phyloP scores from a whole-genome alignment of 441 rosid genomes.

The Hura crepitans region DNA sequence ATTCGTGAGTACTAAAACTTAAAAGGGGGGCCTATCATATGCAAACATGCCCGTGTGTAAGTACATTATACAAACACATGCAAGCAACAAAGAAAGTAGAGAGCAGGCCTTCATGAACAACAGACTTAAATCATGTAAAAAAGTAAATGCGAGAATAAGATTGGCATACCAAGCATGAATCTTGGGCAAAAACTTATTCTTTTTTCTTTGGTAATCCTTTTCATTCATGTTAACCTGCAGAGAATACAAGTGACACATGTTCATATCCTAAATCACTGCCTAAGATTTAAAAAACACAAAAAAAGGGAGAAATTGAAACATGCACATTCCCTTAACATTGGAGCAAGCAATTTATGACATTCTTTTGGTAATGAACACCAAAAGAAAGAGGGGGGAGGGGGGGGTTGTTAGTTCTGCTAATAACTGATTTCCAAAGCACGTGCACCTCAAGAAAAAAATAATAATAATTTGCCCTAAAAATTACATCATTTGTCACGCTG shows the following conservation, averaged over 20 bases:
- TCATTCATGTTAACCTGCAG: conserved; percentile 93
- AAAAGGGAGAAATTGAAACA: background rate
- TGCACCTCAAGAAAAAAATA: too few relatives aligned
- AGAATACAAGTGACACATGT: background rate
- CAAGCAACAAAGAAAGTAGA: background rate
- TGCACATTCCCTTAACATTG: background rate
- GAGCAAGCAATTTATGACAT: background rate
- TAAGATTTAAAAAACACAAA: background rate
- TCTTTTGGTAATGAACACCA: background rate
- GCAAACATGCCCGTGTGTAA: background rate
- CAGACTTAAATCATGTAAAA: background rate
- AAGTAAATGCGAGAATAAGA: background rate
- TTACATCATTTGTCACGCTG: background rate
- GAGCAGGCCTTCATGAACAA: background rate
- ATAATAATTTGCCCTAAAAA: background rate
- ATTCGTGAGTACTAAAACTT: background rate
- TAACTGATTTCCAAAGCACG: too few relatives aligned
- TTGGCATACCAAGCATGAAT: conserved; percentile 85
- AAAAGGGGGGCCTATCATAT: background rate
- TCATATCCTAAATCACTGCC: background rate
- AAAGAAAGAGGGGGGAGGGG: too few relatives aligned
- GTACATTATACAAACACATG: background rate
- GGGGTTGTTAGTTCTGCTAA: too few relatives aligned
- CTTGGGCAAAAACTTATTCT: conserved; percentile 95
- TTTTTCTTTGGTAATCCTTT: conserved; percentile 93